Conservation (phyloP, 176 grass and related monocot species). For the Oryza glaberrima region DNA sequence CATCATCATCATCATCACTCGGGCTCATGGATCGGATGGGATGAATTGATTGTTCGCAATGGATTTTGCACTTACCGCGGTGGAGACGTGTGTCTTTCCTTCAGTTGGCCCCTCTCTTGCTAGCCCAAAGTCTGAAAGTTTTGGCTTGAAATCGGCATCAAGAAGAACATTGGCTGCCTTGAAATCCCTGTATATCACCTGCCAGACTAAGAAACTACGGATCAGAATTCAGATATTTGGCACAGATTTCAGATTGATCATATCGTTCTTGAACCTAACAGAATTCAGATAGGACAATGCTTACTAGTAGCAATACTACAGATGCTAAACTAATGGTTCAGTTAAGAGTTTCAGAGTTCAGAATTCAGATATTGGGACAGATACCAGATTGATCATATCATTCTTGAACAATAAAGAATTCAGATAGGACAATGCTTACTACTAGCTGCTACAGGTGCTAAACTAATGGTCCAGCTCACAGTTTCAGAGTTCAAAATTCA, state of each 20-base stretch:
- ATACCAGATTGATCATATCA: background rate
- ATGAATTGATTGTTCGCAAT: too few species aligned
- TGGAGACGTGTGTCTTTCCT: conserved; percentile 81
- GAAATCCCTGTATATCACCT: conserved; percentile 96
- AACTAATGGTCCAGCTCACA: too few species aligned
- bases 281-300: background rate
- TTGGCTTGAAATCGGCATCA: conserved; percentile 71
- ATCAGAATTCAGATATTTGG: conserved; percentile 26
- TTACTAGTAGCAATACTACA: too few species aligned
- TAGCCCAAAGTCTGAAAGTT: conserved; percentile 88
- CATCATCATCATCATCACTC: background rate
- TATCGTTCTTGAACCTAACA: background rate
- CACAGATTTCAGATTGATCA: background rate
- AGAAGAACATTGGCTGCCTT: conserved; percentile 89
- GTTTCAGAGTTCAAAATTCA: conserved; percentile 20
- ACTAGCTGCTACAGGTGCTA: too few species aligned
- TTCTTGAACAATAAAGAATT: background rate
- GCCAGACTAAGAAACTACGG: conserved; percentile 8
- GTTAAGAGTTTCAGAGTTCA: background rate
- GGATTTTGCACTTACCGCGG: conserved; percentile 44
- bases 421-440: background rate
- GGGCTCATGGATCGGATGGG: background rate
- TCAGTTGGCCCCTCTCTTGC: conserved; percentile 78
- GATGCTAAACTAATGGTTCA: too few species aligned
- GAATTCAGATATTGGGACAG: conserved; percentile 1